Evolutionary conservation across 2,329 filamentous ascomycete genomes (phyloP), one percentile per base, ranked within the genome.

Genomic region (Cladosporium oxysporum): DNA sequence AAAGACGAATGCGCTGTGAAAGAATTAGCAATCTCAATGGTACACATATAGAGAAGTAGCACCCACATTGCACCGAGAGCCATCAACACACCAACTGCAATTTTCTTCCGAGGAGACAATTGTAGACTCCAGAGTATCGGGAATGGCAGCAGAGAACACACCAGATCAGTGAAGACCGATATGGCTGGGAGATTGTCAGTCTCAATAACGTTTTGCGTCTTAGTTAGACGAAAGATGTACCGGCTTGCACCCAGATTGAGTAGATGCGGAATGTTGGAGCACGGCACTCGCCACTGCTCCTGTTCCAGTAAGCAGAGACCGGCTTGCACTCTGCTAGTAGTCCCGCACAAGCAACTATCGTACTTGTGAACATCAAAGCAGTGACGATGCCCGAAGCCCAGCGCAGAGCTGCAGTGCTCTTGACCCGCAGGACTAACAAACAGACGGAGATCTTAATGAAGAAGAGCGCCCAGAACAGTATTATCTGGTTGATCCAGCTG

Each of bases 371-470:
- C 58, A 74, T 57, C n/a, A 68, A 67, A 14, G 47, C 66, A 60
- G 72, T 71, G 67, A 72, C 69, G 5, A 28, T 47, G 21, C 72
- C 79, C 1, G 80, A 68, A 10, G 74, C 70, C 11, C 69, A 74
- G 59, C 69, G 74, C 12, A 80, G 67, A 47, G 60, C 52, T 47
- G 49, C 72, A 5, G 76, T 76, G 55, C 78, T 72, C 66, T 81
- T 80, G 69, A 82, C 80, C 18, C 79, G 77, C 5, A 82, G 69
- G 2, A 82, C 68, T 7, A 82, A 70, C 8, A 82, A 66, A 68
- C 79, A 75, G 58, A 82, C 81, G 6, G 79, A 81, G 28, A 77
- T 72, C 67, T 82, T 82, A 57, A 82, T 72, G 1, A 81, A 66
- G 35, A 75, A 78, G 44, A 81, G 76, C 55, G 75, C 75, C 18